Evolutionary conservation across 2,329 filamentous ascomycete genomes (phyloP), one percentile per base, ranked within the genome.

Genomic region (Beauveria scarabaeidicola): DNA sequence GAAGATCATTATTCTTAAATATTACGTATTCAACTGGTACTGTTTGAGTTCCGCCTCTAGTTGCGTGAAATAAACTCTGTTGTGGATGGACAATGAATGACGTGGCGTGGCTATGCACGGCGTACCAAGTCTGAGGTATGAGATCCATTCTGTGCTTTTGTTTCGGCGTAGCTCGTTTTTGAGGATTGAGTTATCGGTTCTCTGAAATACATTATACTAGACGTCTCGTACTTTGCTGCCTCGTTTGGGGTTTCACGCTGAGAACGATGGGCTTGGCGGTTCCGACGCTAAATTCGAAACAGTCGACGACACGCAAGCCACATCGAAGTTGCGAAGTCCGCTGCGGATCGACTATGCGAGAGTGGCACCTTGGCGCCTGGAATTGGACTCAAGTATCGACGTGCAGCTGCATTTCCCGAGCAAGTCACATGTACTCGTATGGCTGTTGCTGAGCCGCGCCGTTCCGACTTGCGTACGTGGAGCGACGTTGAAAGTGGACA

Each of bases 281-380:
- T 43, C 32, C 32, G 23, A 51, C n/a, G 17, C 55, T 50, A 51
- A 38, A 41, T 32, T 27, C 23, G 36, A 36, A 36, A 19, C 13
- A 23, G 23, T 43, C 47, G 40, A 38, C 47, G 48, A 23, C 27
- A 43, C n/a, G 40, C 48, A 38, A 44, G 50, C 56, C 56, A 59
- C 53, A 56, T 58, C 46, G 46, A 27, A 58, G 46, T n/a, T 58
- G 55, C 55, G 55, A 58, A 51, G 32, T 51, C 55, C 55, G 55
- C 21, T 32, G 55, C 55, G 36, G 55, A 58, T 58, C 46, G 17
- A 5, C 19, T 40, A 13, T 19, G 52, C 17, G 3, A 19, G 19
- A 2, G 23, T 19, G 40, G 40, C 23, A 46, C 8, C 21, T 19
- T n/a, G 9, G 25, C 15, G 21, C 19, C 29, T n/a, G 27, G n/a